These are phyloP conservation scores for Chamaecrista fasciculata DNA, from an alignment of 306 rosid genomes.

Conservation along the genomic window DNA sequence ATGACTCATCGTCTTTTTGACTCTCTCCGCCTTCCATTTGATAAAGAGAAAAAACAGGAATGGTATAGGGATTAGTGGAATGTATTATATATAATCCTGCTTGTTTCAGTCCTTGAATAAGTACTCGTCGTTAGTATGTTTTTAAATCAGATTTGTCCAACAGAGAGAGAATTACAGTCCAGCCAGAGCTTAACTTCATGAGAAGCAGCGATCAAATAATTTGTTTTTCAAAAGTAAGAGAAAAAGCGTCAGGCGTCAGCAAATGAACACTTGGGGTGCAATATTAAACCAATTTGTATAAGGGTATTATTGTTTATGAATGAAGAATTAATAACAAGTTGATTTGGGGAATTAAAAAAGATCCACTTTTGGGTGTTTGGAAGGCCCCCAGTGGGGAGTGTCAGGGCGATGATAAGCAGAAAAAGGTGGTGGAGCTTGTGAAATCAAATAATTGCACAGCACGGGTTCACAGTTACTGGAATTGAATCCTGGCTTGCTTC, in stretches of 20 bases:
- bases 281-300: not conserved
- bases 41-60: not conserved
- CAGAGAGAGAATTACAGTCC: not conserved
- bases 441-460: conserved; percentile 53
- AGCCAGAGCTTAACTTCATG: not conserved
- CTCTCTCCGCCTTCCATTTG: conserved; percentile 19
- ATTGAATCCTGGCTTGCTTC: conserved; percentile 31
- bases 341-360: not conserved
- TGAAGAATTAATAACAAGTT: not conserved
- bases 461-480: conserved; percentile 36
- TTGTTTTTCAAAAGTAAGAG: too few species aligned
- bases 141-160: not conserved
- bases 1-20: conserved; percentile 49
- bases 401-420: conserved; percentile 25
- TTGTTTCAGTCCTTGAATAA: not conserved
- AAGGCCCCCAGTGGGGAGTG: not conserved
- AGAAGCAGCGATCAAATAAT: too few species aligned
- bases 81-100: not conserved
- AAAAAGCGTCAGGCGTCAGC: not conserved
- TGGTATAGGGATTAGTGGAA: not conserved
- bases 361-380: not conserved
- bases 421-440: conserved; percentile 44
- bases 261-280: not conserved
- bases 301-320: not conserved
- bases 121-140: not conserved